Evolutionary conservation across 208 protist species (phyloP).

Genomic region (Wallacemonas sp.): DNA sequence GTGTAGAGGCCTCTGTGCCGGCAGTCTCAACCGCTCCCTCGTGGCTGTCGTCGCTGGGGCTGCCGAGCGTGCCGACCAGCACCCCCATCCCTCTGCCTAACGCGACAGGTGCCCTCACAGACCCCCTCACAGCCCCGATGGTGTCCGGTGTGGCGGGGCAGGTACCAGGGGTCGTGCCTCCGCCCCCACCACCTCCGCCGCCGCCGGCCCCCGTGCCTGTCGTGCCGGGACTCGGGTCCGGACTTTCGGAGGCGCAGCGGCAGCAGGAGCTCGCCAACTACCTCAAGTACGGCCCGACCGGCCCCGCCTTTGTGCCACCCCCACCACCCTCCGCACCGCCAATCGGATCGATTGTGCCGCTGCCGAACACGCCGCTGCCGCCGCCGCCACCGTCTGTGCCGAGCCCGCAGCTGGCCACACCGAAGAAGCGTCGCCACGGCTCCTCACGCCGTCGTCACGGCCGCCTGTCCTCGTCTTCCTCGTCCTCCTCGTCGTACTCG

Average conservation of each 20-base stretch:
- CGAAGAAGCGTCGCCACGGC: neutral
- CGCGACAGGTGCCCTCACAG: conserved; percentile 9
- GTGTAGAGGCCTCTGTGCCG: too few species aligned
- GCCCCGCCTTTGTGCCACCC: conserved; percentile 24
- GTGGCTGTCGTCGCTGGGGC: neutral
- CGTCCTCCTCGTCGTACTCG: conserved; percentile 16
- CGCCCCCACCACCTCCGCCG: neutral
- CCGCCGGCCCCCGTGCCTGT: neutral
- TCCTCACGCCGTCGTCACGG: neutral
- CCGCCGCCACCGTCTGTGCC: neutral
- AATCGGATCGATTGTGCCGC: neutral
- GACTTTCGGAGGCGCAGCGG: neutral
- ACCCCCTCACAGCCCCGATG: neutral
- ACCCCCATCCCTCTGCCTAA: neutral
- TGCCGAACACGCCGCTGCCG: conserved; percentile 6
- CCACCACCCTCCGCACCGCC: too few species aligned
- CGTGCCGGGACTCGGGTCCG: neutral
- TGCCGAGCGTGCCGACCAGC: neutral
- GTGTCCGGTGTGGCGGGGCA: neutral
- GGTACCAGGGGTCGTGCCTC: neutral
- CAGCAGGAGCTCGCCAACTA: conserved; percentile 16
- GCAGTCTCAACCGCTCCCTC: neutral
- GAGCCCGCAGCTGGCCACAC: neutral
- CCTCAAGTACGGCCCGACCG: conserved; percentile 30
- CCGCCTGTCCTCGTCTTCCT: neutral